phyloP scores from a whole-genome alignment of 108 stramenopile species.

The Nitzschia palea region DNA sequence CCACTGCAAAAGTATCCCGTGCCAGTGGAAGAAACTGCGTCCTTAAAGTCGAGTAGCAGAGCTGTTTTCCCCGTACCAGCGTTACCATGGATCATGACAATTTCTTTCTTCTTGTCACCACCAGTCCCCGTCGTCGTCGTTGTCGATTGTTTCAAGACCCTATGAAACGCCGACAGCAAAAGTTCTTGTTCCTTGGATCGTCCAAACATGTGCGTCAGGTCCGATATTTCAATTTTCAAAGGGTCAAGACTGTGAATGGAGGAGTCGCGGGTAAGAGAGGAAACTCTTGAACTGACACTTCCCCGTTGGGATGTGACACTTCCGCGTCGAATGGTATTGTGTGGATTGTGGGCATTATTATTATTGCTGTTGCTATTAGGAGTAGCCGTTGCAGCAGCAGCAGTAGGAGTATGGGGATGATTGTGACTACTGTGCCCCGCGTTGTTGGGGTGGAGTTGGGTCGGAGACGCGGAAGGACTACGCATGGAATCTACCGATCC shows the following conservation, averaged over 20 bases:
- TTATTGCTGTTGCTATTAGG: too few relatives aligned
- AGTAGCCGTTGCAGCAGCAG: too few relatives aligned
- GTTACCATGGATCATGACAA: slow-evolving; percentile 24
- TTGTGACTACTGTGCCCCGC: background rate
- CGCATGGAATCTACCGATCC: slow-evolving; percentile 2
- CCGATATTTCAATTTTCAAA: slow-evolving; percentile 5
- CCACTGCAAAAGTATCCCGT: slow-evolving; percentile 22
- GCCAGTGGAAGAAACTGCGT: background rate
- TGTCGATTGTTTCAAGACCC: background rate
- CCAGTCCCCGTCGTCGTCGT: too few relatives aligned
- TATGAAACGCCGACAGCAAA: slow-evolving; percentile 4
- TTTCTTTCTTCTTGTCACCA: slow-evolving; percentile 1
- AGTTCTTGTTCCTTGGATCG: slow-evolving; percentile 6
- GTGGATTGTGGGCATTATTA: background rate
- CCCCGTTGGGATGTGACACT: slow-evolving; percentile 6
- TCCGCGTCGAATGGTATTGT: background rate
- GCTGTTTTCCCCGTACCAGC: slow-evolving; percentile 29
- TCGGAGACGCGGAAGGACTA: background rate
- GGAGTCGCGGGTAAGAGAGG: slow-evolving; percentile 4
- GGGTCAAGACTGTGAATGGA: slow-evolving; percentile 5
- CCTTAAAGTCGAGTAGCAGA: slow-evolving; percentile 15
- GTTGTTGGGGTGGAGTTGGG: slow-evolving; percentile 5
- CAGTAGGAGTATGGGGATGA: background rate
- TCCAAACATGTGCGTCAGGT: slow-evolving; percentile 12
- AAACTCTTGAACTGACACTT: slow-evolving; percentile 3